Evolutionary conservation across 495 filamentous ascomycete genomes (phyloP).

Genomic region (Aspergillus asperescens): DNA sequence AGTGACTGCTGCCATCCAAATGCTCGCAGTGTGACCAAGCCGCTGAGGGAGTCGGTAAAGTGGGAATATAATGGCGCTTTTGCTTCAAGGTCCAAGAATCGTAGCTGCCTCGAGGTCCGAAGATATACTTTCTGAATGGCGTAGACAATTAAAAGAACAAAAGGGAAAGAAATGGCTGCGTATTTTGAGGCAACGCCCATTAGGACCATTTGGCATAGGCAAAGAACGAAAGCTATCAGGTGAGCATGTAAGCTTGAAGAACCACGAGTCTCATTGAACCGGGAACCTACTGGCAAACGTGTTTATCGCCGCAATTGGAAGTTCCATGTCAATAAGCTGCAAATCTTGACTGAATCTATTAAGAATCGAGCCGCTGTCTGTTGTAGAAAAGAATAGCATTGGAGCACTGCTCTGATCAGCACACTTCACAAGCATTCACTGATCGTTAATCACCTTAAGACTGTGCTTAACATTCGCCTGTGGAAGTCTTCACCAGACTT

Average conservation of each 20-base stretch:
- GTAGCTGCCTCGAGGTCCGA: slow-evolving; percentile 58
- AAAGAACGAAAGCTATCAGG: slow-evolving; percentile 34
- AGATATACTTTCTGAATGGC: slow-evolving; percentile 58
- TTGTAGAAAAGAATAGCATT: slow-evolving; percentile 44
- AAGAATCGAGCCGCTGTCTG: slow-evolving; percentile 42
- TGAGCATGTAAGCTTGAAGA: background rate
- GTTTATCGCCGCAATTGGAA: slow-evolving; percentile 45
- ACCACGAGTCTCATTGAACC: background rate
- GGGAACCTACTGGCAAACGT: slow-evolving; percentile 36
- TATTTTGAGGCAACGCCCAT: slow-evolving; percentile 47
- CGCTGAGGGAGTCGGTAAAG: slow-evolving; percentile 51
- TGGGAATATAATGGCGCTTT: slow-evolving; percentile 56
- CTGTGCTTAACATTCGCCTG: slow-evolving; percentile 42
- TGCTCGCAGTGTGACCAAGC: slow-evolving; percentile 49
- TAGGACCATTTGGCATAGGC: slow-evolving; percentile 46
- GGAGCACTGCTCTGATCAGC: slow-evolving; percentile 29
- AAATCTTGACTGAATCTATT: slow-evolving; percentile 60
- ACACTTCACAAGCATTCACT: background rate
- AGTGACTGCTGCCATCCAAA: slow-evolving; percentile 51
- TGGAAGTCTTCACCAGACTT: slow-evolving; percentile 49
- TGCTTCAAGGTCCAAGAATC: slow-evolving; percentile 57
- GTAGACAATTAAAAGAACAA: slow-evolving; percentile 45
- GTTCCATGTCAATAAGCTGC: slow-evolving; percentile 54
- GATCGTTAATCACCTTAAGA: slow-evolving; percentile 29
- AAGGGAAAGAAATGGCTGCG: slow-evolving; percentile 47